phyloP scores from a whole-genome alignment of 192 early-diverging fungal species.

The Coemansia sp. region DNA sequence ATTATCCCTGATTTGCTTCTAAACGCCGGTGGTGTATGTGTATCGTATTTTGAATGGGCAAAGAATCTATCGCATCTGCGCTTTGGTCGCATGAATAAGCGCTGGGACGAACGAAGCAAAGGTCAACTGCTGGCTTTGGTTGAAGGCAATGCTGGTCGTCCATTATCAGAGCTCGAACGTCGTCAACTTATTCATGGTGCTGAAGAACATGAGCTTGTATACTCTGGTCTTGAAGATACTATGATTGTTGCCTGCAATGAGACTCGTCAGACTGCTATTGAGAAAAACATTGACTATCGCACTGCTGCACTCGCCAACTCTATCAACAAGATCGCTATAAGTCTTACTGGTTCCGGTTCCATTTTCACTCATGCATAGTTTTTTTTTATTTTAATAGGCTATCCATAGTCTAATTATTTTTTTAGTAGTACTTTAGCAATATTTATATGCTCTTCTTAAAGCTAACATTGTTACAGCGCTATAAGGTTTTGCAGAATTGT shows the following conservation, averaged over 20 bases:
- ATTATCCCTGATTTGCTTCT: conserved; percentile 75
- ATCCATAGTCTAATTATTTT: neutral
- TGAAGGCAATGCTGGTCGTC: conserved; percentile 74
- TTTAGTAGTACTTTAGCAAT: too few relatives aligned
- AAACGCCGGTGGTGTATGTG: conserved; percentile 83
- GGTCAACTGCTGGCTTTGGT: conserved; percentile 67
- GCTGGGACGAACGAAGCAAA: conserved; percentile 79
- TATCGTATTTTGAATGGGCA: conserved; percentile 81
- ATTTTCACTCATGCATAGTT: conserved; percentile 61
- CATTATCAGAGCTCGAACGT: conserved; percentile 69
- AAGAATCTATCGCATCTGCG: conserved; percentile 83
- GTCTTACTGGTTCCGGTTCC: conserved; percentile 71
- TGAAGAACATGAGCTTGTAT: conserved; percentile 80
- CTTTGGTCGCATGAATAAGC: conserved; percentile 82
- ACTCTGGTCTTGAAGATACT: conserved; percentile 84
- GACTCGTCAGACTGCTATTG: conserved; percentile 67
- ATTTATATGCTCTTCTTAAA: too few relatives aligned
- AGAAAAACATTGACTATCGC: conserved; percentile 69
- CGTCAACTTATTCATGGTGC: conserved; percentile 76
- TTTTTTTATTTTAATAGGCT: neutral
- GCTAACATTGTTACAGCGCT: too few relatives aligned
- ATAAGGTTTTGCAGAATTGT: too few relatives aligned
- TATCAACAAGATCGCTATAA: conserved; percentile 78
- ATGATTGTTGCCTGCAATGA: conserved; percentile 78
- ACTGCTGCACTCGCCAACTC: conserved; percentile 77